Evolutionary conservation across 2,329 filamentous ascomycete genomes (phyloP).

Genomic region (Drechslerella stenobrocha): DNA sequence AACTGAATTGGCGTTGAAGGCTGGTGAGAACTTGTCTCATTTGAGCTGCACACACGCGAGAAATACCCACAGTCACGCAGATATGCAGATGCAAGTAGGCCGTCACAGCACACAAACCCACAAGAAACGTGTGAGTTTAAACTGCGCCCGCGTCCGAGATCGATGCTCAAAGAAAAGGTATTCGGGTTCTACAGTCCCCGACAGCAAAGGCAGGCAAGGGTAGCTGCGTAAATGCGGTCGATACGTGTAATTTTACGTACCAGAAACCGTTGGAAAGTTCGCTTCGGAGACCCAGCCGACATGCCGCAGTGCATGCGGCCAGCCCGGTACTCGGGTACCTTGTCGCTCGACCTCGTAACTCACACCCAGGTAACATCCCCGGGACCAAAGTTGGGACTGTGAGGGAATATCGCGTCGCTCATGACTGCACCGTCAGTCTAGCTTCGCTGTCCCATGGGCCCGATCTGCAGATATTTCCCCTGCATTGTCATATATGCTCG

Average conservation of each 20-base stretch:
- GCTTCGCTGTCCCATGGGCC: not conserved
- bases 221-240: too few relatives aligned
- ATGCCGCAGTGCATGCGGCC: too few relatives aligned
- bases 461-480: not conserved
- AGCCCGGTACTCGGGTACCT: too few relatives aligned
- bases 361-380: too few relatives aligned
- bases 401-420: not conserved
- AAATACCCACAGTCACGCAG: not conserved
- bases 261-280: not conserved
- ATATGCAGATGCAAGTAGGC: not conserved
- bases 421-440: not conserved
- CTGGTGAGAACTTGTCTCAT: not conserved
- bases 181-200: too few relatives aligned
- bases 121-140: not conserved
- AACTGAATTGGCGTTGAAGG: not conserved
- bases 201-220: too few relatives aligned
- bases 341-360: too few relatives aligned
- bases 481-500: conserved; percentile 1
- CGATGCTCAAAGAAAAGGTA: too few relatives aligned
- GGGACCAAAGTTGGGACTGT: too few relatives aligned
- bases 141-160: too few relatives aligned
- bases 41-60: not conserved
- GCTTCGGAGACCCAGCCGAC: too few relatives aligned
- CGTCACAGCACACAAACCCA: conserved; percentile 2
- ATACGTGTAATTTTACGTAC: not conserved